Conservation (phyloP, 2,329 filamentous ascomycete species). For the Cladophialophora chaetospira region DNA sequence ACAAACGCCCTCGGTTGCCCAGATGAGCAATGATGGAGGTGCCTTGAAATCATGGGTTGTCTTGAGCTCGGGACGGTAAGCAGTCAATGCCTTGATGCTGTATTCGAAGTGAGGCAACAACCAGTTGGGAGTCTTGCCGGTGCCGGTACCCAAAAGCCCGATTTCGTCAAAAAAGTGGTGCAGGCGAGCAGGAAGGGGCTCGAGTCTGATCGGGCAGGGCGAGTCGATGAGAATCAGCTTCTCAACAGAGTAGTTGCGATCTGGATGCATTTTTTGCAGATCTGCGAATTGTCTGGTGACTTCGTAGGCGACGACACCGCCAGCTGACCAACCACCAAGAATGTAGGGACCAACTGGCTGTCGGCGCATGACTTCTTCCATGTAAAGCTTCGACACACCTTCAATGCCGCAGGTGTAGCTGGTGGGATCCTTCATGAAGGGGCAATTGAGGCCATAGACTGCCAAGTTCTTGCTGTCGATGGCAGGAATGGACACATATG, state of each 20-base stretch:
- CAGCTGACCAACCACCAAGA: slow-evolving; percentile 43
- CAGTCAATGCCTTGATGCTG: slow-evolving; percentile 50
- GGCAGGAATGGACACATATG: slow-evolving; percentile 47
- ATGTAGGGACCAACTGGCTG: slow-evolving; percentile 44
- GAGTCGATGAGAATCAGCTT: slow-evolving; percentile 65
- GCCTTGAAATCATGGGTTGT: slow-evolving; percentile 38
- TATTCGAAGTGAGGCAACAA: slow-evolving; percentile 56
- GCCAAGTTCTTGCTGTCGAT: slow-evolving; percentile 44
- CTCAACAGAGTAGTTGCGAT: slow-evolving; percentile 47
- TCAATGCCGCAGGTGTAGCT: slow-evolving; percentile 36
- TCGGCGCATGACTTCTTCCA: slow-evolving; percentile 36
- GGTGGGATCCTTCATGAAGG: slow-evolving; percentile 45
- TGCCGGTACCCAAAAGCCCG: slow-evolving; percentile 51
- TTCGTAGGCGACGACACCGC: slow-evolving; percentile 43
- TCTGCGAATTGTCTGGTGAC: slow-evolving; percentile 35
- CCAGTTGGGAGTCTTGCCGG: slow-evolving; percentile 50
- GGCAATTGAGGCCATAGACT: slow-evolving; percentile 48
- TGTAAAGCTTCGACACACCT: slow-evolving; percentile 36
- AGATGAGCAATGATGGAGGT: slow-evolving; percentile 49
- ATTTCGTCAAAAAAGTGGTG: slow-evolving; percentile 54
- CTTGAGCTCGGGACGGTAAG: slow-evolving; percentile 42
- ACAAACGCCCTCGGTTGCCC: slow-evolving; percentile 53
- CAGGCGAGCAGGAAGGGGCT: slow-evolving; percentile 62
- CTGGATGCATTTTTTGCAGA: slow-evolving; percentile 30
- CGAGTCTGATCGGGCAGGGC: slow-evolving; percentile 66